Evolutionary conservation across 169 alveolate species (phyloP).

Genomic region (Cyclospora cayetanensis): DNA sequence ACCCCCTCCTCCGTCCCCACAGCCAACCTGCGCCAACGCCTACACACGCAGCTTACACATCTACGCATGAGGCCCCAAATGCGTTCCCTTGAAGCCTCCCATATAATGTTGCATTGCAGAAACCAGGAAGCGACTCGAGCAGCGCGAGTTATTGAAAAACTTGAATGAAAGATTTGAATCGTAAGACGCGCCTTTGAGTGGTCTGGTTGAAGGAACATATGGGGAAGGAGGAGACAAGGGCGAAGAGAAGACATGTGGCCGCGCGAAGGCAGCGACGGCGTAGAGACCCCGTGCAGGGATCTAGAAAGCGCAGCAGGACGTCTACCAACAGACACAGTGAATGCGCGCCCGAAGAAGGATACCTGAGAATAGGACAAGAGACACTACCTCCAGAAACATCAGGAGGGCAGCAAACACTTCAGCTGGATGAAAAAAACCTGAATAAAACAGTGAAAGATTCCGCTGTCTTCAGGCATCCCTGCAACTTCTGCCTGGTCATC

Average conservation of each 20-base stretch:
- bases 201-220: constrained; percentile 76
- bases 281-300: constrained; percentile 63
- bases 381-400: neutral
- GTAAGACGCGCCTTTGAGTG: constrained; percentile 73
- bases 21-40: constrained; percentile 47
- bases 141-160: no score
- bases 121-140: no score
- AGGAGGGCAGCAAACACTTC: neutral
- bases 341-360: neutral
- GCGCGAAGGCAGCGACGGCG: constrained; percentile 76
- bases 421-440: no score
- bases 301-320: neutral
- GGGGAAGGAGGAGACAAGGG: constrained; percentile 77
- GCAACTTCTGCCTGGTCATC: no score
- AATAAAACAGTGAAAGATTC: no score
- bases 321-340: neutral
- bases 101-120: no score
- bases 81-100: no score
- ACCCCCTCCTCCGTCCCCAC: constrained; percentile 60
- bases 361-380: neutral
- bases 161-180: no score
- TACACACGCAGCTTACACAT: neutral
- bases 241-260: constrained; percentile 75
- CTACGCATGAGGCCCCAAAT: neutral
- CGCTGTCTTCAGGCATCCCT: no score